Evolutionary conservation across 345 rosid genomes (phyloP), one percentile per base, ranked within the genome.

Genomic region (Linum trigynum): DNA sequence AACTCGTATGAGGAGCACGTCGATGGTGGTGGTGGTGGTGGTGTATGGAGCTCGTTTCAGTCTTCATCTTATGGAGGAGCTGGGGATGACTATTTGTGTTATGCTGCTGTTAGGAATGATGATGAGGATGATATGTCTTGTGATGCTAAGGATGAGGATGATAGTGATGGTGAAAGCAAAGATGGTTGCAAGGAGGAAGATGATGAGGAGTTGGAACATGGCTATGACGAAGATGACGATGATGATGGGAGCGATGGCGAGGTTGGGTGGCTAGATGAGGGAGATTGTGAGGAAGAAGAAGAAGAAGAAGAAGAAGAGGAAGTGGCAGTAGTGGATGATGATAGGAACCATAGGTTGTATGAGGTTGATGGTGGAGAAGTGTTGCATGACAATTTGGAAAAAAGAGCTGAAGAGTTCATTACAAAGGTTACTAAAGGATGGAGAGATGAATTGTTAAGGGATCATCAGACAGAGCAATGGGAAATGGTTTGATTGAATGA

Each of bases 371-470:
- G 64, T 2, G 75, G 61, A 2, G 71, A 67, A 43, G 32, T 61
- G 3, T 32, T 58, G 8, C 78, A 80, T 43, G 65, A 8, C n/a
- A 61, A 67, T 64, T 59, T 81, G 57, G 59, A 74, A 67, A 70
- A 41, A 59, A 78, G 84, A 71, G 70, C 67, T 12, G 84, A 83
- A 63, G 84, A 74, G 55, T 83, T 83, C 79, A 85, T 85, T 60
- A 76, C 76, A 0, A 78, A 69, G 80, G 83, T 79, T 71, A 69
- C 40, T 48, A 39, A 62, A 16, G 69, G 66, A 71, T 81, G 90
- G 90, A 73, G 76, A 69, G 83, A 81, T 67, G 87, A 83, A 68
- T 45, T 38, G 73, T n/a, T 67, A 35, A 74, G 41, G 69, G 86
- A 78, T 23, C 32, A 23, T 23, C 32, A 23, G 32, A 23, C 32